Evolutionary conservation across 2,329 filamentous ascomycete species (phyloP), one percentile per base, ranked within the genome.

Genomic region (Clarireedia homoeocarpa): DNA sequence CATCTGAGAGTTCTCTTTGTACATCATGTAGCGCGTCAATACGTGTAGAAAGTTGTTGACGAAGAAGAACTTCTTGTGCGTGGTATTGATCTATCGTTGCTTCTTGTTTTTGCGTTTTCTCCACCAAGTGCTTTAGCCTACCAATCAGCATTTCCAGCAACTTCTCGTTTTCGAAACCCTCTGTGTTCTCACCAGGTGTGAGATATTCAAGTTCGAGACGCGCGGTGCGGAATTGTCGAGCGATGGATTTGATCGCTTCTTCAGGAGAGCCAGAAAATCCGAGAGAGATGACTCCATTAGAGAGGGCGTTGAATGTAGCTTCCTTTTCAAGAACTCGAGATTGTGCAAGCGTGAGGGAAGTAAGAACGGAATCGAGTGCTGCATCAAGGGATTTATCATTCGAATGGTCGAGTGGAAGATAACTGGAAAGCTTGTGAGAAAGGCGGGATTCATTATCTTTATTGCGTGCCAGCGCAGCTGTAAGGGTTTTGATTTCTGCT

Each of bases 181-280:
- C 76, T 0, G 74, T 63, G n/a, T 78, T 71, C 65, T 85, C 82
- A 5, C 81, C 82, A 0, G 82, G 82, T 0, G 76, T 79, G 20
- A 84, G 73, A 63, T 84, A 84, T 66, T 85, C 82, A 2, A 85
- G 75, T 61, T 85, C 81, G 0, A 84, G 70, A 1, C 82, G 76
- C 1, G 81, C 82, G 2, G 76, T 68, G 20, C 81, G 78, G 69
- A 85, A 79, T 2, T 76, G 73, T 2, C 71, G 59, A 0, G 73
- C 66, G 12, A 85, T 73, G 0, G 75, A 72, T 1, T 71, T 59
- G 6, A 84, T 64, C 0, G 56, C 57, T n/a, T 60, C 58, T 40
- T 67, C 65, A 12, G 64, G 65, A 6, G 58, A 58, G 56, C 79
- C 74, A 1, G 77, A 75, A 61, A 84, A 84, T 5, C 80, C 81